Evolutionary conservation across 73 alveolate genomes (phyloP), one percentile per base, ranked within the genome.

Genomic region (Paramecium tetraurelia): DNA sequence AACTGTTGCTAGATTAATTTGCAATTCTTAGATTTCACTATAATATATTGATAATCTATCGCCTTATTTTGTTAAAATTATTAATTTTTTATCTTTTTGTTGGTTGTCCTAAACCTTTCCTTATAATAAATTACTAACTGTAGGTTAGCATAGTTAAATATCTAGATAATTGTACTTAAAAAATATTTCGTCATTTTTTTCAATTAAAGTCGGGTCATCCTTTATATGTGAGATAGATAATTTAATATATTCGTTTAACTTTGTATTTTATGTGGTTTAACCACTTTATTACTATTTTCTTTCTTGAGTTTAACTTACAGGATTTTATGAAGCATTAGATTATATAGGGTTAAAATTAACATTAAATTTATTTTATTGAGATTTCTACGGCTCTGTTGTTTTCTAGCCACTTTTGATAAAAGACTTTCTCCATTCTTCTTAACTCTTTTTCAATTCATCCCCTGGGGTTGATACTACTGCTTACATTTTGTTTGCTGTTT

Each of bases 381-480:
- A 31, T 27, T 0, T 31, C 31, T 63, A 12, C 10, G 24, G 12
- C 3, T 31, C 84, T 14, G 44, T 12, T 31, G 3, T 8, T 3
- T 63, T 33, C 2, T 63, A 63, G 10, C 12, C 6, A 2, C 84
- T 29, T 63, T 63, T 63, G 24, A 48, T 38, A 36, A 75, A 75
- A 9, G 87, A 35, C 20, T 75, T 75, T 75, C 38, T 75, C 87
- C 87, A 75, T 41, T 75, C 87, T 21, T 29, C 58, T 41, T 75
- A 18, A 20, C 38, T 75, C 16, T 29, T 41, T 38, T 35, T 41
- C 18, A 75, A 12, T 20, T 75, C 87, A 12, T 75, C 87, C 6
- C n/a, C 87, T 35, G 87, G 87, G 5, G 87, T 36, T 75, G 5
- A 14, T 5, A 35, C 11, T 12, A 6, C 38, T 9, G 35, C 2